A percentile compares a stretch with the other conserved stretches of the same genome.
Conservation (phyloP, 257 asterid genomes). For the Craterostigma plantagineum region DNA sequence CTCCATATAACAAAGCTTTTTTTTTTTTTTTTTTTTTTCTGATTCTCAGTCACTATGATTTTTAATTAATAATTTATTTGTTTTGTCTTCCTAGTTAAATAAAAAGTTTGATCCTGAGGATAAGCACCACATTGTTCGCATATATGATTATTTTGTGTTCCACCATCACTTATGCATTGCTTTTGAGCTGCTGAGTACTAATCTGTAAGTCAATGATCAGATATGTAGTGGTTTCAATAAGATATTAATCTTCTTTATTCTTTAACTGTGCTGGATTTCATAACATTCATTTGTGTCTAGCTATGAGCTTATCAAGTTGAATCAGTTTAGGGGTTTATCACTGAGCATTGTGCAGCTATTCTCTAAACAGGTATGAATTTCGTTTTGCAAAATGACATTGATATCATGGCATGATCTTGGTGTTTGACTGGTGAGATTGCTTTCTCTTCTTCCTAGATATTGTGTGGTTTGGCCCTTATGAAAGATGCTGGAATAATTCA, state of each 20-base stretch:
- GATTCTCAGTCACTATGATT: not conserved
- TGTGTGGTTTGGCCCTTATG: conserved; percentile 86
- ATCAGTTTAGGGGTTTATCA: conserved; percentile 82
- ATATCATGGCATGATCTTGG: conserved; percentile 10
- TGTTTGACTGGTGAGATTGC: conserved; percentile 10
- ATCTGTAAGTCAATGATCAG: conserved; percentile 55
- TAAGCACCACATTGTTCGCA: conserved; percentile 95
- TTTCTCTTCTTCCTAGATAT: conserved; percentile 34
- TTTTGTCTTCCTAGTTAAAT: conserved; percentile 44
- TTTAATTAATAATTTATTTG: conserved; percentile 8
- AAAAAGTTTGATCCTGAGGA: conserved; percentile 98
- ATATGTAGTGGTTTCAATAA: not conserved
- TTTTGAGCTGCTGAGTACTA: conserved; percentile 87
- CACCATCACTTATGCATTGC: conserved; percentile 87
- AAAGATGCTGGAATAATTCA: conserved; percentile 93
- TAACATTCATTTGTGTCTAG: conserved; percentile 25
- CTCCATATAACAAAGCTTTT: conserved; percentile 11
- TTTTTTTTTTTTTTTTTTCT: conserved; percentile 12
- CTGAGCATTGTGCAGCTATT: conserved; percentile 87
- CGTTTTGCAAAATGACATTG: conserved; percentile 11
- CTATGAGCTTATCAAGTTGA: conserved; percentile 92
- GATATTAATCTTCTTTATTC: not conserved
- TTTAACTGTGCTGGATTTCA: conserved; percentile 9
- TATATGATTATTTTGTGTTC: conserved; percentile 75
- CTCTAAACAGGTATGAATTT: conserved; percentile 68